Base-by-base conservation (phyloP, 2,329 filamentous ascomycete species). In the Clarireedia paspali region DNA sequence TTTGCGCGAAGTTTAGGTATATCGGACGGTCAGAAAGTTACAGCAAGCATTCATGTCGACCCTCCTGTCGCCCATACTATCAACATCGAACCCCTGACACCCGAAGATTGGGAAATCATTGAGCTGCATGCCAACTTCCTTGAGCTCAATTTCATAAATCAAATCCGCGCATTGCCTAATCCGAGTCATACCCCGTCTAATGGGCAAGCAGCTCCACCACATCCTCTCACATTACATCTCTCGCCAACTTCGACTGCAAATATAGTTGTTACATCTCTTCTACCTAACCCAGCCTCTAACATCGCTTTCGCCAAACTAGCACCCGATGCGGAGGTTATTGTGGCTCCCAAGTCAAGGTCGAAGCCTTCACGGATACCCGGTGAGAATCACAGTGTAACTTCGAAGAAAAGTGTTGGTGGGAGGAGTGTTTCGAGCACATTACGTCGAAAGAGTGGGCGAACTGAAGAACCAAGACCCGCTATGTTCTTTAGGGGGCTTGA, bases 41-140 rank as follows among this genome's bases (percentile, higher is more conserved):
- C 76, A 62, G 76, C 75, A 47, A 78, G 74, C 38, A 78, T 99
- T 61, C 94, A 99, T 71, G 74, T 96, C 60, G 91, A 99, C 69
- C 92, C 92, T 49, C 91, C 91, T 2, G 75, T 94, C 61, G 90
- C 91, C 49, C 90, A 96, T 71, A 97, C 91, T 1, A 87, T 99
- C 71, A 91, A 96, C 69, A 97, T 99, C 64, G 95, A 99, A 70
- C 94, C 94, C 36, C 74, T 97, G 66, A 97, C 94, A 0, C 84
- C 92, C 1, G 90, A 95, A 57, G 94, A 99, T 70, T 99, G 94
- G 94, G 94, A 99, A 73, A 95, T 97, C 66, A 97, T 99, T 65
- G 94, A 99, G 72, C 77, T 99, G 2, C 94, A 99, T 74, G 94
- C 94, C 5, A 94, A 87, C 15, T 99, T 97, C 68, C 77, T 99